Base-by-base conservation (phyloP, 2,329 filamentous ascomycete species). In the Aspergillus tubingensis region DNA sequence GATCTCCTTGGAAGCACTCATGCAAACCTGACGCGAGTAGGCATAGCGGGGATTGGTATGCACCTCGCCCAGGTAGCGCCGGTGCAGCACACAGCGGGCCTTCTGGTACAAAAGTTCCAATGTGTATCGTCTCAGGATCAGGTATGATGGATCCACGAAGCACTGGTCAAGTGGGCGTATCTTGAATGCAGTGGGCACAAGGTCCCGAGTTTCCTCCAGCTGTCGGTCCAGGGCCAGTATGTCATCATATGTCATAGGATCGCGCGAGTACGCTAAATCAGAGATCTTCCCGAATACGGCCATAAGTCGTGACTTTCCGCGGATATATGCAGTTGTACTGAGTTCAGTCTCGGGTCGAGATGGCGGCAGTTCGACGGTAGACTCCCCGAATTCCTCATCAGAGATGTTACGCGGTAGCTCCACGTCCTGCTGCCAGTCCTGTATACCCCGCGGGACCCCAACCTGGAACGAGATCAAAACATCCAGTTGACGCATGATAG, bases 391-490 rank as follows among this genome's bases (percentile, higher is more conserved):
- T 66, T 90, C 86, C 1, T 82, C 79, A 70, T 90, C 87, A 23
- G 81, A 72, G 15, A 89, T 68, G 69, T 90, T 89, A 10, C 80
- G 77, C 5, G 87, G 86, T n/a, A 82, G 69, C 8, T 75, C 70
- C 0, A 85, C 86, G 67, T 90, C 88, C 47, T 81, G 84, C 55
- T 88, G 84, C 63, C 87, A 83, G 25, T 81, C 79, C 58, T 84
- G 79, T 47, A 88, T 80, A 77, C 87, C 85, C 62, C 82, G 82
- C 6, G 88, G 88, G 13, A 90, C 74, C 1, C 88, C 88, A 61
- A 89, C 80, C 66, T 89, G 86, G 67, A 88, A 88, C 1, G 85
- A 82, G 1, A 85, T 80, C 15, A 90, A 74, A 2, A 84, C 74
- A 66, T 90, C 88, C 54, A 89, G 78, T 68, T 88, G 86, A 27